phyloP scores from a whole-genome alignment of 768 basidiomycete genomes.

The Collybia sordida region DNA sequence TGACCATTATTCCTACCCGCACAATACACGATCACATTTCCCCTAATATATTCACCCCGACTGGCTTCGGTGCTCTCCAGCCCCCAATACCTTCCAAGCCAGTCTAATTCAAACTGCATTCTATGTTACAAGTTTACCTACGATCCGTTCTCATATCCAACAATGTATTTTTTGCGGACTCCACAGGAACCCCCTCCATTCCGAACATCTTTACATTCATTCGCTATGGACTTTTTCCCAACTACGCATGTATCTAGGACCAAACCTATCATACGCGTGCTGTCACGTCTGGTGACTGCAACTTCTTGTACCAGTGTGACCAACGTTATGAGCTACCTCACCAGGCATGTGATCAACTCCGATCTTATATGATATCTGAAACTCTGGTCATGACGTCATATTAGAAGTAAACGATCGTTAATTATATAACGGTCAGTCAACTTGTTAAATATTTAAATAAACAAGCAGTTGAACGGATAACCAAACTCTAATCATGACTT shows the following conservation, averaged over 20 bases:
- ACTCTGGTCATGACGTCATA: no score
- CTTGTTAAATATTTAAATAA: no score
- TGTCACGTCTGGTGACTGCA: no score
- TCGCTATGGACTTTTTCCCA: not conserved
- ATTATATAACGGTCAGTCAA: no score
- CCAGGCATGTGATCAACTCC: no score
- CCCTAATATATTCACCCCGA: slow-evolving; percentile 8
- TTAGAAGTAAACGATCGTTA: no score
- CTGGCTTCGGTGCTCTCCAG: slow-evolving; percentile 6
- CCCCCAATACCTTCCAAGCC: slow-evolving; percentile 3
- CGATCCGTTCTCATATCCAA: slow-evolving; percentile 3
- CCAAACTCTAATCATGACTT: no score
- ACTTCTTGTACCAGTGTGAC: no score
- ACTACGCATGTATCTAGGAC: no score
- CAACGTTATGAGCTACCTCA: no score
- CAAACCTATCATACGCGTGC: not conserved
- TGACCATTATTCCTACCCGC: not conserved
- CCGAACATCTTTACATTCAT: not conserved
- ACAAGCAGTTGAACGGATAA: no score
- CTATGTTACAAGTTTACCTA: not conserved
- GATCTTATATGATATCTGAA: no score
- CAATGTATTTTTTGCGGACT: slow-evolving; percentile 11
- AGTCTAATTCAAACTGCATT: slow-evolving; percentile 10
- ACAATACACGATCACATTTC: not conserved
- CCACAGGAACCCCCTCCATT: not conserved